Percentiles rank a stretch among this genome's conserved stretches.
Conservation (phyloP, 257 asterid species). For the Solanum piurae region DNA sequence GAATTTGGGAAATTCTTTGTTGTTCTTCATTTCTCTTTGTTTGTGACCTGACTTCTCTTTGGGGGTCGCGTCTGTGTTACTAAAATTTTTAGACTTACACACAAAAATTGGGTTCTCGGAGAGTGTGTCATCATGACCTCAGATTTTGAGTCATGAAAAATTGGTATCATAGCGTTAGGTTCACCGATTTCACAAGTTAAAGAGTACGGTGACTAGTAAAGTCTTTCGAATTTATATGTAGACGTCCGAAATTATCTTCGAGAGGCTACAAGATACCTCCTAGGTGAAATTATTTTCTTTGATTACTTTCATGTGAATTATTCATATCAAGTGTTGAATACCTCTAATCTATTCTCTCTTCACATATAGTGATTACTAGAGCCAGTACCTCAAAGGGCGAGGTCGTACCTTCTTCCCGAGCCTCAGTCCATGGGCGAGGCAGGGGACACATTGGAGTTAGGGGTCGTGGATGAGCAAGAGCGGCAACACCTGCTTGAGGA, state of each 20-base stretch:
- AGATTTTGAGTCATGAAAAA: not conserved
- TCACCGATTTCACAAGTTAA: no score
- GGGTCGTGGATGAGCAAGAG: not conserved
- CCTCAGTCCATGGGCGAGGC: fast-evolving
- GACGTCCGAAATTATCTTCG: not conserved
- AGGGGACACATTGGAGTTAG: not conserved
- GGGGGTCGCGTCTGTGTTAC: not conserved
- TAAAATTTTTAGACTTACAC: no score
- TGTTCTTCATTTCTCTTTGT: no score
- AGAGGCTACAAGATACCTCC: not conserved
- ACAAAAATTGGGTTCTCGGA: no score
- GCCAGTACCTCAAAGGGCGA: not conserved
- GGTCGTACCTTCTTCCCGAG: not conserved
- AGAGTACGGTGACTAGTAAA: not conserved
- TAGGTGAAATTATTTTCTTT: not conserved
- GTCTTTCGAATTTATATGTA: not conserved
- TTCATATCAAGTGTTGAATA: not conserved
- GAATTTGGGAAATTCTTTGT: not conserved
- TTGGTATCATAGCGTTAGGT: not conserved
- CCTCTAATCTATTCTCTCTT: not conserved
- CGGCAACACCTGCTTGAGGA: not conserved
- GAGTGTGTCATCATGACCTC: not conserved
- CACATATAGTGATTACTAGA: not conserved
- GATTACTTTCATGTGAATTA: not conserved
- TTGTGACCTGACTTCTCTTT: not conserved